Base-by-base conservation (phyloP, 2,329 filamentous ascomycete genomes). In the Cordyceps javanica region DNA sequence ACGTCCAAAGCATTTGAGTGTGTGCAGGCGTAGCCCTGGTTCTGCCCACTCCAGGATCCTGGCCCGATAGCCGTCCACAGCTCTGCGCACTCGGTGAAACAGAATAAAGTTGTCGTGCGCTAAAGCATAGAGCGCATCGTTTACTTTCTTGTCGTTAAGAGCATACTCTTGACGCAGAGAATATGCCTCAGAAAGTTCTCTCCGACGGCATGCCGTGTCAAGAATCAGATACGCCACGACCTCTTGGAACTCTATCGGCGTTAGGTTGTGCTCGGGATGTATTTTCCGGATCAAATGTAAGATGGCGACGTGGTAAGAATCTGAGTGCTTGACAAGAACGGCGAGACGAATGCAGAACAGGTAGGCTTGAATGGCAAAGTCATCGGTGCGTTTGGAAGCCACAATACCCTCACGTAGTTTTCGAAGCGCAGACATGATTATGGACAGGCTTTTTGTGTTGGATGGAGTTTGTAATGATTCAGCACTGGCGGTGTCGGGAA, bases 321-420 rank as follows among this genome's bases (percentile, higher is more conserved):
- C 90, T 64, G 88, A 89, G 64, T 95, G 87, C 62, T 86, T 85
- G 58, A 88, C 85, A 34, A 96, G 82, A 61, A 99, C 87, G 25
- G 89, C 86, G 26, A 92, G 80, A 56, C 92, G 88, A 65, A 96
- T 90, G 66, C 90, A 91, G 77, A 97, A 97, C 61, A 96, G 85
- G 73, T 97, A 96, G 16, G 87, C 90, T 64, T 91, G 86, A n/a
- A 89, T 85, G 1, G 93, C 87, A 72, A 99, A 99, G 54, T 83
- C 78, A 68, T 96, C 89, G 36, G 80, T 77, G 21, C 92, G 85
- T 55, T 85, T 83, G 9, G 89, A 86, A 13, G 90, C 90, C 3
- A 96, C 83, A 49, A 97, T 87, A 25, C 88, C 92, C 75, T 99
- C 94, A 58, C 94, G 86, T 32, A 99, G 82, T 71, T 97, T 97